phyloP scores from a whole-genome alignment of 148 eudicot species.

The Camellia japonica region DNA sequence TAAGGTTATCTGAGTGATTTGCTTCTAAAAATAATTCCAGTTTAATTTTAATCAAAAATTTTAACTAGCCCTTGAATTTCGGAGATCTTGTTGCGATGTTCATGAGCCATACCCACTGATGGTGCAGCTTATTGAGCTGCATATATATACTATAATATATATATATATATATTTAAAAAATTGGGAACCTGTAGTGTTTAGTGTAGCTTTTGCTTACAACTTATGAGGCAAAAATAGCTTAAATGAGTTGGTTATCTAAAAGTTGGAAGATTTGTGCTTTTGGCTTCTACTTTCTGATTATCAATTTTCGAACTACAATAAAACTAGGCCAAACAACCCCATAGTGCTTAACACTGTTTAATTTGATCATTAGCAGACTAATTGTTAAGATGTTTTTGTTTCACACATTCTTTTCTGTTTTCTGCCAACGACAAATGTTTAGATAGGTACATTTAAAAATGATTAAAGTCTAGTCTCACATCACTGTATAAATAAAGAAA shows the following conservation, averaged over 20 bases:
- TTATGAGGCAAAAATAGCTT: no score
- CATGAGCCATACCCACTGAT: neutral
- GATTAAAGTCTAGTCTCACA: neutral
- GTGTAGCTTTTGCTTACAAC: no score
- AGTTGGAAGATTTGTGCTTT: no score
- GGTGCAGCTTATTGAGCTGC: no score
- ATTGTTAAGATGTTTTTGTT: neutral
- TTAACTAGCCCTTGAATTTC: neutral
- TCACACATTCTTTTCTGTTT: neutral
- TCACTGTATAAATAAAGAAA: neutral
- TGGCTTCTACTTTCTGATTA: no score
- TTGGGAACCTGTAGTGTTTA: no score
- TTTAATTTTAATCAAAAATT: neutral
- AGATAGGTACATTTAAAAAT: neutral
- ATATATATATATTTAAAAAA: no score
- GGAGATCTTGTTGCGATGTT: neutral
- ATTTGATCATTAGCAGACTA: neutral
- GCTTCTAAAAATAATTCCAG: neutral
- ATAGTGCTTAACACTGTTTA: neutral
- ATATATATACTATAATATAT: no score
- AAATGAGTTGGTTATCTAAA: no score
- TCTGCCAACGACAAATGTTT: neutral
- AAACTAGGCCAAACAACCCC: no score
- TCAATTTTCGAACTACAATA: no score
- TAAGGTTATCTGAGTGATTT: neutral